These are phyloP conservation scores for Metschnikowia cubensis DNA, from an alignment of 805 yeast genomes.

Conservation along the genomic window DNA sequence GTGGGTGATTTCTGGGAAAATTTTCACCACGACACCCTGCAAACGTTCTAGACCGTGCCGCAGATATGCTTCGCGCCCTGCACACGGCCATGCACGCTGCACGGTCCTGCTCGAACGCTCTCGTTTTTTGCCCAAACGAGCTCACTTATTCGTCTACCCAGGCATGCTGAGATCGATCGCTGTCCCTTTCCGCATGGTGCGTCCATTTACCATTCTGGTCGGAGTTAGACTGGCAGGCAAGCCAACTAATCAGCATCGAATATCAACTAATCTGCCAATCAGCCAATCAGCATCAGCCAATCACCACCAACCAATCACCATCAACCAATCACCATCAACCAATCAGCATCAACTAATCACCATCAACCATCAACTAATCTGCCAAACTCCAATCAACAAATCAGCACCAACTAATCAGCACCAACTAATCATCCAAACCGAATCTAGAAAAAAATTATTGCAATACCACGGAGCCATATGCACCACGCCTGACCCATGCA, in stretches of 20 bases:
- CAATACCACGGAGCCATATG: background rate
- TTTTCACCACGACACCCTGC: background rate
- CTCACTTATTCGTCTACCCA: background rate
- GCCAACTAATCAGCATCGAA: too few relatives aligned
- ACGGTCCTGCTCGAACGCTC: background rate
- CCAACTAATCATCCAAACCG: too few relatives aligned
- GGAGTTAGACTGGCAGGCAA: too few relatives aligned
- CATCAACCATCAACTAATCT: too few relatives aligned
- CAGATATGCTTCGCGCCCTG: background rate
- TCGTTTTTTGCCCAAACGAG: background rate
- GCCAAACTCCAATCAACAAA: too few relatives aligned
- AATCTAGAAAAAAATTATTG: too few relatives aligned
- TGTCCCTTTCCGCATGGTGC: background rate
- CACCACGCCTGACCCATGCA: background rate
- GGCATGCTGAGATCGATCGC: background rate
- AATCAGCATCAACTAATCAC: too few relatives aligned
- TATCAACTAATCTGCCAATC: too few relatives aligned
- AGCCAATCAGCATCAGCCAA: too few relatives aligned
- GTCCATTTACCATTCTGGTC: background rate
- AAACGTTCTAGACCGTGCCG: conserved; percentile 4
- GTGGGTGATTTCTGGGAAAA: background rate
- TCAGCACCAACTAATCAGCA: too few relatives aligned
- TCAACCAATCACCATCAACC: too few relatives aligned
- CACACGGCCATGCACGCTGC: background rate
- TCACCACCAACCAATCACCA: too few relatives aligned